Evolutionary conservation across 345 rosid genomes (phyloP).

Genomic region (Hypericum androsaemum): DNA sequence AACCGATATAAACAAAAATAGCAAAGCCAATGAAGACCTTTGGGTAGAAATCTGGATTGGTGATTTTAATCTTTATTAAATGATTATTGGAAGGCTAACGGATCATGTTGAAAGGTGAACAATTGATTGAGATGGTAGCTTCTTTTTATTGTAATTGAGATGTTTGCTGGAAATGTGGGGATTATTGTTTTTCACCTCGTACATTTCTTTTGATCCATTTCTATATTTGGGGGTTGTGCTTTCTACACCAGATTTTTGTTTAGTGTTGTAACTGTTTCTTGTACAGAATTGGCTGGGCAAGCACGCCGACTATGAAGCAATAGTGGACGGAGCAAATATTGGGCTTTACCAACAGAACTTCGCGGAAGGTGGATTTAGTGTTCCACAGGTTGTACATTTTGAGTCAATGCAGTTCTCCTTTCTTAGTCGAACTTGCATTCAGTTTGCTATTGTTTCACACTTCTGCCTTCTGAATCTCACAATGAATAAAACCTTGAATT

Average conservation of each 20-base stretch:
- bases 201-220: too few species aligned
- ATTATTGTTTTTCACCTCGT: too few species aligned
- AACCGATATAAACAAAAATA: too few species aligned
- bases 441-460: conserved; percentile 1
- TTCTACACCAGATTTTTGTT: neutral
- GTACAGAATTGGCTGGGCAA: conserved; percentile 60
- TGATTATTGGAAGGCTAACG: too few species aligned
- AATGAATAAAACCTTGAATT: conserved; percentile 11
- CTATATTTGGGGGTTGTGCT: neutral
- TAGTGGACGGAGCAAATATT: conserved; percentile 86
- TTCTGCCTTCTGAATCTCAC: conserved; percentile 7
- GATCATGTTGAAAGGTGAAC: too few species aligned
- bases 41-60: neutral
- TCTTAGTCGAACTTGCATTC: neutral
- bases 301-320: conserved; percentile 54
- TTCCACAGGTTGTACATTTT: conserved; percentile 53
- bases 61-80: too few species aligned
- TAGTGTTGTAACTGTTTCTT: neutral
- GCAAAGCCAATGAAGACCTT: too few species aligned
- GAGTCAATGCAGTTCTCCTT: neutral
- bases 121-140: too few species aligned
- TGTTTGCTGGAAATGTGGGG: too few species aligned
- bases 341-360: conserved; percentile 88
- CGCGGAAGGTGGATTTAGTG: conserved; percentile 67
- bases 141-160: too few species aligned